A percentile compares a stretch with the other conserved stretches of the same genome.
Evolutionary conservation across 805 yeast species (phyloP).

Genomic region (Scheffersomyces spartinae): DNA sequence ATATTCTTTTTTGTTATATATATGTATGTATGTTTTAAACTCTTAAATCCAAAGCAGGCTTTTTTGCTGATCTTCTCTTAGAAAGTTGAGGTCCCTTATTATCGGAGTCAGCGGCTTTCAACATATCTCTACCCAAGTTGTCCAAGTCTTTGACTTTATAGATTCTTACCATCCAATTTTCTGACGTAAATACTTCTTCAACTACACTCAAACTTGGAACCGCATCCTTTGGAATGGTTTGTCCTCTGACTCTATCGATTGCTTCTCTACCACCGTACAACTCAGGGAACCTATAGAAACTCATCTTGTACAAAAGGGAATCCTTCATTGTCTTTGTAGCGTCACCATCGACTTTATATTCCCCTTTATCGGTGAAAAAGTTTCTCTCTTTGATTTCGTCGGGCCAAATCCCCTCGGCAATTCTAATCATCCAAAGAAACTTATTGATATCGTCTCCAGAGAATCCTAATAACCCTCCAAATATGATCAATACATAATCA

Average conservation of each 20-base stretch:
- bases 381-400: constrained; percentile 86
- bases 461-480: constrained; percentile 89
- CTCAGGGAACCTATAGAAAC: constrained; percentile 77
- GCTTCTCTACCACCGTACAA: constrained; percentile 52
- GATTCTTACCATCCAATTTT: constrained; percentile 93
- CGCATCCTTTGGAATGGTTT: constrained; percentile 43
- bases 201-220: constrained; percentile 54
- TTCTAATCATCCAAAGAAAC: constrained; percentile 97
- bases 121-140: constrained; percentile 70
- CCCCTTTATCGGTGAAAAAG: constrained; percentile 77
- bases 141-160: constrained; percentile 87
- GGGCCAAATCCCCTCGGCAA: constrained; percentile 99
- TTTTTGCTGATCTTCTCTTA: constrained; percentile 33
- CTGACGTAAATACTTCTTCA: constrained; percentile 91
- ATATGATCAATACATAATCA: constrained; percentile 84
- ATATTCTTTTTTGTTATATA: constrained; percentile 1
- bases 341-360: constrained; percentile 70
- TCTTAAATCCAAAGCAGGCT: constrained; percentile 44
- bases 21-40: too few species aligned
- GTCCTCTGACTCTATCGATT: constrained; percentile 81
- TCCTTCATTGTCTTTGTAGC: constrained; percentile 83
- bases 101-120: constrained; percentile 20
- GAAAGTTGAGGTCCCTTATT: too few species aligned
- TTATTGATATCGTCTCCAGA: constrained; percentile 96
- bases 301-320: constrained; percentile 90